Evolutionary conservation across 192 early-diverging fungal species (phyloP), one percentile per base, ranked within the genome.

Genomic region (Dissophora ornata): DNA sequence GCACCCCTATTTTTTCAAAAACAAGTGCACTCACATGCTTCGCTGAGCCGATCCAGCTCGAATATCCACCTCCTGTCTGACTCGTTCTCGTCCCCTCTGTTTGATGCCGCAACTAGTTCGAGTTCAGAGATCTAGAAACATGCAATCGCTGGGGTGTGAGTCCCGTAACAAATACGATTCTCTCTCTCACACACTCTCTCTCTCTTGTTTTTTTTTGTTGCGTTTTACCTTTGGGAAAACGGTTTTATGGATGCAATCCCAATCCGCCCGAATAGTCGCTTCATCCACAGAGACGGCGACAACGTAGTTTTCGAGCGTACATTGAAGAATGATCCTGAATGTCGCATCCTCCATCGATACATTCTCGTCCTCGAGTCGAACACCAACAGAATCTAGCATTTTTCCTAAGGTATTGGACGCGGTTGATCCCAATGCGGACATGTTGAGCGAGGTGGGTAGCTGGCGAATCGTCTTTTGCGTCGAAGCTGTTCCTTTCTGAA

Each of bases 211-310:
- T 38, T 38, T 16, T 9, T 45, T 45, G 9, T 6, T 18, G n/a
- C 10, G 15, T 18, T n/a, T 45, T 67, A 77, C 73, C 73, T 67
- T 77, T 42, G 64, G 65, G 26, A 77, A 77, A 11, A 77, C 65
- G 2, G 73, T 77, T 45, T 77, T 77, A 40, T 77, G 73, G 16
- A 77, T 77, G 42, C 73, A 77, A 7, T 59, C 63, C 73, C 73
- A 77, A 41, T 77, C 59, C 2, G 73, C 65, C n/a, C 73, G 57
- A 28, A 77, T 77, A 16, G 48, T 25, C 2, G 53, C 24, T 34
- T 67, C 73, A 15, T 67, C 57, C 36, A 62, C 34, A 12, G 63
- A 64, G 13, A 77, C 21, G 28, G 73, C 73, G 18, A 77, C 65
- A 13, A 77, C 65, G 16, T 67, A 62, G 45, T 62, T 77, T 33